Evolutionary conservation across 1,284 basidiomycete genomes (phyloP), one percentile per base, ranked within the genome.

Genomic region (Microbotryum scabiosae): DNA sequence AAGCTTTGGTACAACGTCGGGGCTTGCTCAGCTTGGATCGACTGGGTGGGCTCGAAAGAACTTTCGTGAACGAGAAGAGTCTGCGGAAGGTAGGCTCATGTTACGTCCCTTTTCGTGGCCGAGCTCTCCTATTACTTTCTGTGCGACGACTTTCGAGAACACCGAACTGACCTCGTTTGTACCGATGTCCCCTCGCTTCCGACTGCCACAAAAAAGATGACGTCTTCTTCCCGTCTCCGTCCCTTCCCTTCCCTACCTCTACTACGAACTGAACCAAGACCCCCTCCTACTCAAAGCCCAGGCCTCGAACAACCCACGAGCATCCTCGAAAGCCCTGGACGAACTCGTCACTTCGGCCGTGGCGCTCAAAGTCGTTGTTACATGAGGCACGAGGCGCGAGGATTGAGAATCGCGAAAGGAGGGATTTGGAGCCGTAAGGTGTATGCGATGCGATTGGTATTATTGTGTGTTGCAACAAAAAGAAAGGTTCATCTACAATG

Each of bases 331-430:
- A 0, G 70, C 78, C 10, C 75, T 87, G 30, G 82, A 87, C 71
- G 82, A 84, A 57, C 82, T 90, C 36, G 84, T 87, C 12, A 77
- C 82, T 28, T 88, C 85, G 68, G 79, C 83, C 20, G 86, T 90
- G 16, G 88, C 88, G 51, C 86, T 87, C 81, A 91, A 91, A 75
- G 83, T 79, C 54, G 87, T 79, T 54, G 87, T 89, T 54, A 75
- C 73, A 51, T 77, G 66, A 60, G 41, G 36, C n/a, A 41, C 14
- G 2, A 12, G 36, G 14, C 12, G 5, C 36, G 36, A 41, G 9
- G 36, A 30, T 30, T 30, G 30, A 30, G 1, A 30, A 30, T 2
- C 30, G 30, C 8, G 30, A 30, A 30, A 9, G 8, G 8, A 30
- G 30, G 30, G 9, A 9, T 30, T 9, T 2, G 30, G 30, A 30